These are phyloP conservation scores for Aegilops sharonensis DNA, from an alignment of 176 grass and related monocot genomes.

Conservation along the genomic window DNA sequence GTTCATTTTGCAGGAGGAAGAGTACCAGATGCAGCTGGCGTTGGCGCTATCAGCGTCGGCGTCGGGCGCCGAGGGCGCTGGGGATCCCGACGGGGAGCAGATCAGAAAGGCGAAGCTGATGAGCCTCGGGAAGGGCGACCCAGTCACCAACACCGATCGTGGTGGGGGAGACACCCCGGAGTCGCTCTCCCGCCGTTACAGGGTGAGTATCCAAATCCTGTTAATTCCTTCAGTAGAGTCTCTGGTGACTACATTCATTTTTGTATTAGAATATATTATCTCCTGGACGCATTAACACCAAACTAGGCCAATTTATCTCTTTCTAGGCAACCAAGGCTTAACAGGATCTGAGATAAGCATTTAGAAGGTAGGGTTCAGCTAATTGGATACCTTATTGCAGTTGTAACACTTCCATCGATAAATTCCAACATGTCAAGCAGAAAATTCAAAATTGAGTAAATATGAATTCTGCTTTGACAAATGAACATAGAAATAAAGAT, in stretches of 20 bases:
- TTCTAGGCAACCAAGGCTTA: not conserved
- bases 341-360: not conserved
- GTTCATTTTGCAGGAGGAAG: constrained; percentile 74
- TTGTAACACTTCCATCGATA: not conserved
- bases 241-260: not conserved
- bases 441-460: not conserved
- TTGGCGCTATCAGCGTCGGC: constrained; percentile 70
- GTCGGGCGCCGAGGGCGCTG: constrained; percentile 42
- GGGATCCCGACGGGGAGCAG: constrained; percentile 75
- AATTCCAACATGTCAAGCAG: not conserved
- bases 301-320: too few species aligned
- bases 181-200: constrained; percentile 71
- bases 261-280: not conserved
- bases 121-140: constrained; percentile 61
- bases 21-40: constrained; percentile 90
- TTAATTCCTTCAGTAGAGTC: not conserved
- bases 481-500: not conserved
- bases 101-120: constrained; percentile 78
- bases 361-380: constrained; percentile 18
- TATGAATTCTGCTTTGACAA: not conserved
- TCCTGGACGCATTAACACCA: not conserved
- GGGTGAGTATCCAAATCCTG: constrained; percentile 41
- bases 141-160: constrained; percentile 19
- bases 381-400: not conserved
- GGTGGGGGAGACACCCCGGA: constrained; percentile 48